Conservation (phyloP, 441 rosid species). For the Eutrema salsugineum region DNA sequence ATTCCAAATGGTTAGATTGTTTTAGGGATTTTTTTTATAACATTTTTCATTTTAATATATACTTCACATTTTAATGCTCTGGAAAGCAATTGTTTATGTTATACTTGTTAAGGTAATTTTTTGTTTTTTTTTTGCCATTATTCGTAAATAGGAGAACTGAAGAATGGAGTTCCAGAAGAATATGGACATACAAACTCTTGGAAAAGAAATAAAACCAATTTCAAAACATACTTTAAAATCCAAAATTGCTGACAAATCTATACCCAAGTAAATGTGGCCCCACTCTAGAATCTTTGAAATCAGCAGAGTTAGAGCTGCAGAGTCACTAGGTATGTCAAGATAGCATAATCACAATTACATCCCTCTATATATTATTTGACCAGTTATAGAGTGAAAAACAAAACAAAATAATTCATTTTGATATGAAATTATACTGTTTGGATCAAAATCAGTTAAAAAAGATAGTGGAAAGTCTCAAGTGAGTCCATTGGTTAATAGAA, state of each 20-base stretch:
- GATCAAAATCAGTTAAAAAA: neutral
- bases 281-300: constrained; percentile 18
- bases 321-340: constrained; percentile 23
- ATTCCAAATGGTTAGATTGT: neutral
- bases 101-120: neutral
- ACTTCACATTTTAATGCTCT: no score
- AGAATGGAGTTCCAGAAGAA: constrained; percentile 7
- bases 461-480: neutral
- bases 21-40: neutral
- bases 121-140: neutral
- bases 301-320: constrained; percentile 14
- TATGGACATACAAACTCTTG: constrained; percentile 4
- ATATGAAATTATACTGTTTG: no score
- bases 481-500: neutral
- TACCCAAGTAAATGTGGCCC: constrained; percentile 13
- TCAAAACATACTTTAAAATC: neutral
- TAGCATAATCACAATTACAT: neutral
- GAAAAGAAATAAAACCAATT: constrained; percentile 4
- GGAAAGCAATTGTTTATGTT: neutral
- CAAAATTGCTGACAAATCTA: constrained; percentile 25
- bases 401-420: no score
- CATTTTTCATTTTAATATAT: no score
- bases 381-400: neutral
- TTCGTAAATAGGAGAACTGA: neutral
- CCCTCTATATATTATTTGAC: neutral